These are phyloP conservation scores for Calonectria hongkongensis DNA, from an alignment of 2,329 filamentous ascomycete genomes.

Conservation along the genomic window DNA sequence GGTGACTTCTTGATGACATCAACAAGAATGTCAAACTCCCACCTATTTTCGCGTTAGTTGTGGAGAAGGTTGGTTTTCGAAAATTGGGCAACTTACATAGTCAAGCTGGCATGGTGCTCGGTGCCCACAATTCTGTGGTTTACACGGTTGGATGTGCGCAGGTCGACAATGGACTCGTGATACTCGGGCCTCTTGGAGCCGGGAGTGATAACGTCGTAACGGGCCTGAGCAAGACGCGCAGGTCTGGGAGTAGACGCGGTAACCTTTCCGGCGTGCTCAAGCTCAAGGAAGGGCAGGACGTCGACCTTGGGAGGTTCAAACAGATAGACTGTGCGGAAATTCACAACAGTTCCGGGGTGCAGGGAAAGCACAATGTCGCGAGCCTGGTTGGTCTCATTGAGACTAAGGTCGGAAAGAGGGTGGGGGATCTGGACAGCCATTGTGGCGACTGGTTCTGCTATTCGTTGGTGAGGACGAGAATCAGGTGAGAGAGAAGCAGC, in stretches of 20 bases:
- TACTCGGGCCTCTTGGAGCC: slow-evolving; percentile 50
- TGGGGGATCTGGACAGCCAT: slow-evolving; percentile 52
- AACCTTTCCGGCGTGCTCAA: slow-evolving; percentile 60
- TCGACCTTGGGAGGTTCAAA: slow-evolving; percentile 69
- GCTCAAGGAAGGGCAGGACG: slow-evolving; percentile 67
- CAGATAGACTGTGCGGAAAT: slow-evolving; percentile 71
- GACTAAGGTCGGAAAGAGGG: slow-evolving; percentile 57
- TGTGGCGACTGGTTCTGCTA: slow-evolving; percentile 26
- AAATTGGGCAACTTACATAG: slow-evolving; percentile 50
- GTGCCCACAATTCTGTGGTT: slow-evolving; percentile 54
- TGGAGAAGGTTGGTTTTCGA: too few relatives aligned
- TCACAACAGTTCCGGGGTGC: slow-evolving; percentile 56
- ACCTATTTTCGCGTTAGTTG: slow-evolving; percentile 43
- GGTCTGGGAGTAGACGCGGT: slow-evolving; percentile 55
- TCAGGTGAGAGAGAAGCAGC: slow-evolving; percentile 21
- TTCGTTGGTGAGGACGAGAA: slow-evolving; percentile 24
- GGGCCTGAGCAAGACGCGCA: slow-evolving; percentile 64
- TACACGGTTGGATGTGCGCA: slow-evolving; percentile 52
- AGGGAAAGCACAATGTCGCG: slow-evolving; percentile 57
- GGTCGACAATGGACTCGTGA: slow-evolving; percentile 61
- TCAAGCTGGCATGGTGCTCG: slow-evolving; percentile 56
- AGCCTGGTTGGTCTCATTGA: slow-evolving; percentile 58
- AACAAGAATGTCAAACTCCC: slow-evolving; percentile 61
- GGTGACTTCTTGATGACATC: slow-evolving; percentile 55
- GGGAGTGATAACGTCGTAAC: slow-evolving; percentile 60